Evolutionary conservation across 192 early-diverging fungal genomes (phyloP).

Genomic region (Dimargaris xerosporica): DNA sequence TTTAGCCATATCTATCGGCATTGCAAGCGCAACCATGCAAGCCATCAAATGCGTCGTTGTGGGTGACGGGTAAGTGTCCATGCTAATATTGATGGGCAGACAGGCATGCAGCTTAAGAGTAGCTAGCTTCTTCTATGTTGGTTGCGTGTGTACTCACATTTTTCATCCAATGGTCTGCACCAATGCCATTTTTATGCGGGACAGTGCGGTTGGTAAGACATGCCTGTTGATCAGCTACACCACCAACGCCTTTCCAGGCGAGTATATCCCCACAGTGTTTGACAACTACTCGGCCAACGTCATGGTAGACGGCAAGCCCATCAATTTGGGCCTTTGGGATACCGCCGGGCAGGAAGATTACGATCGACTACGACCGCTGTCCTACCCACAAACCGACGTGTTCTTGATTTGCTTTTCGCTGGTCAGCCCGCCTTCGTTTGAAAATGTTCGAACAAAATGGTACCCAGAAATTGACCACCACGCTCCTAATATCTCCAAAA

Average conservation of each 20-base stretch:
- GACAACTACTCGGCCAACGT: conserved; percentile 99
- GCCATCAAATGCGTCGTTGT: conserved; percentile 12
- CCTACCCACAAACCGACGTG: conserved; percentile 97
- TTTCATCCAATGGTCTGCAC: not conserved
- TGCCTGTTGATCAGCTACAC: conserved; percentile 97
- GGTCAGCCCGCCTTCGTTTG: conserved; percentile 88
- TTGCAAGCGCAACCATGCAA: not conserved
- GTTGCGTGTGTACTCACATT: not conserved
- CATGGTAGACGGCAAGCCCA: conserved; percentile 98
- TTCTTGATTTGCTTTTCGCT: conserved; percentile 97
- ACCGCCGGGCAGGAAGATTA: conserved; percentile 99
- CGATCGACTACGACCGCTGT: conserved; percentile 90
- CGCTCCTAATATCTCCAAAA: conserved; percentile 79
- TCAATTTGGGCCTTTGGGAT: conserved; percentile 97
- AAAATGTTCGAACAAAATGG: conserved; percentile 98
- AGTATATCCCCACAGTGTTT: conserved; percentile 99
- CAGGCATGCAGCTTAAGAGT: not conserved
- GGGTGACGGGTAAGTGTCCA: conserved; percentile 9
- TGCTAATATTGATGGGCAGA: not conserved
- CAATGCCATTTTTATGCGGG: not conserved
- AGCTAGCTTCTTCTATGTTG: not conserved
- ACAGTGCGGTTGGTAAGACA: conserved; percentile 86
- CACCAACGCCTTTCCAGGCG: conserved; percentile 98
- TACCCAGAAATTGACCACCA: conserved; percentile 91
- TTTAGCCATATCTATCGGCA: no score